phyloP scores from a whole-genome alignment of 2,329 filamentous ascomycete species.

The Curvularia lunata region DNA sequence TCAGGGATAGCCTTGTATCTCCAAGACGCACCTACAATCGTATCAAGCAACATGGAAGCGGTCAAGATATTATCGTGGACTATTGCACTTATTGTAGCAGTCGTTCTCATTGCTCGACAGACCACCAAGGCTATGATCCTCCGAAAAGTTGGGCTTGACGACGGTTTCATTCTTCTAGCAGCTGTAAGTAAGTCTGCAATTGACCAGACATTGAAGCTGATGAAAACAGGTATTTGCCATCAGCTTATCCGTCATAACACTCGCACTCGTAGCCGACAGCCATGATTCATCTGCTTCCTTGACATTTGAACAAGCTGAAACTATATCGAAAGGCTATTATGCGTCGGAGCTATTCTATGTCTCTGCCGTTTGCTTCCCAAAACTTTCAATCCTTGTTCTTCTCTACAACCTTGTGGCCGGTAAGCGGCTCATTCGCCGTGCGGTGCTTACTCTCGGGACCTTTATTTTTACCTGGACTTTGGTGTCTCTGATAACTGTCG shows the following conservation, averaged over 20 bases:
- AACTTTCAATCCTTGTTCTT: constrained; percentile 38
- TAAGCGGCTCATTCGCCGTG: constrained; percentile 27
- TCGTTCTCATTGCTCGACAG: constrained; percentile 36
- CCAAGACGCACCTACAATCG: neutral
- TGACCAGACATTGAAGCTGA: constrained; percentile 12
- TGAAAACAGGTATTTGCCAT: constrained; percentile 31
- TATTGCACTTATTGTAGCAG: constrained; percentile 28
- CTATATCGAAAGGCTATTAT: constrained; percentile 42
- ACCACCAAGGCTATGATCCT: constrained; percentile 35
- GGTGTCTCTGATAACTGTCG: constrained; percentile 31
- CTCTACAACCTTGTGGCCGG: constrained; percentile 35
- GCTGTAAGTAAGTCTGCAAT: constrained; percentile 28
- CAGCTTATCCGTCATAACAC: constrained; percentile 33
- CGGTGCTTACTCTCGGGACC: constrained; percentile 27
- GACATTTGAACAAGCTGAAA: constrained; percentile 26
- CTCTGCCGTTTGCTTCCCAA: constrained; percentile 37
- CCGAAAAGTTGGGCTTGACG: constrained; percentile 36
- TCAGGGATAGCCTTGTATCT: neutral
- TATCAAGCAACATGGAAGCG: constrained; percentile 26
- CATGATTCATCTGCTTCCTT: constrained; percentile 26
- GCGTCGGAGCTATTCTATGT: constrained; percentile 46
- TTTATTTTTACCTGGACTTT: constrained; percentile 39
- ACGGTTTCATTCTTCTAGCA: constrained; percentile 39
- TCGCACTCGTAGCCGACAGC: constrained; percentile 36
- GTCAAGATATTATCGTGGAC: constrained; percentile 39